A percentile compares a stretch with the other conserved stretches of the same genome.
phyloP scores from a whole-genome alignment of 2,329 filamentous ascomycete species.

The Scedosporium minutisporum region DNA sequence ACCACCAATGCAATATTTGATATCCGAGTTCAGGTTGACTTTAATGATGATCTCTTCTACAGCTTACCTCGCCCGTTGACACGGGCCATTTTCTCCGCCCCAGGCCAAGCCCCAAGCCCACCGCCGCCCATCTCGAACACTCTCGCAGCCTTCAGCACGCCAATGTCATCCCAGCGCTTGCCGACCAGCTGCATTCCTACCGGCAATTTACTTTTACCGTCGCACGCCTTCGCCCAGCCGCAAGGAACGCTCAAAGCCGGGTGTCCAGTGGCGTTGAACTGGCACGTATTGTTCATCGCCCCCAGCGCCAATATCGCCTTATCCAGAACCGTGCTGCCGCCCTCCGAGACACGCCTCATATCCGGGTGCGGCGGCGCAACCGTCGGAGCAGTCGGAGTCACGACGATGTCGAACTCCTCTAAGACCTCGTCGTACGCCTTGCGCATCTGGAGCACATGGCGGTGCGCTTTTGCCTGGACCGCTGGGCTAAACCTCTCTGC shows the following conservation, averaged over 20 bases:
- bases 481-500: slow-evolving; percentile 17
- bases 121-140: slow-evolving; percentile 19
- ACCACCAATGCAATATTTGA: no score
- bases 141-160: slow-evolving; percentile 17
- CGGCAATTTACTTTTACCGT: slow-evolving; percentile 15
- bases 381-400: slow-evolving; percentile 36
- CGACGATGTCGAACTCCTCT: slow-evolving; percentile 32
- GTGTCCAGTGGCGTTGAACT: slow-evolving; percentile 41
- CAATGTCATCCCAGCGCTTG: slow-evolving; percentile 17
- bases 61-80: neutral
- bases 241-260: slow-evolving; percentile 37
- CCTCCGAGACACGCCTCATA: slow-evolving; percentile 1
- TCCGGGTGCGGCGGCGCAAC: slow-evolving; percentile 32
- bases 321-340: slow-evolving; percentile 22
- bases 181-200: slow-evolving; percentile 23
- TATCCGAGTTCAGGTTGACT: neutral
- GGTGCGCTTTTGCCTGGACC: slow-evolving; percentile 33
- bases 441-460: slow-evolving; percentile 33
- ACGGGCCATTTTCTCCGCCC: neutral
- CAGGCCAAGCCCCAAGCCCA: neutral
- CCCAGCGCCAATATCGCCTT: slow-evolving; percentile 33
- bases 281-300: slow-evolving; percentile 31
- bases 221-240: slow-evolving; percentile 18
- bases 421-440: slow-evolving; percentile 36
- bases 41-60: neutral